Conservation (phyloP, 2,329 filamentous ascomycete genomes). For the Ophidiomyces ophidiicola region DNA sequence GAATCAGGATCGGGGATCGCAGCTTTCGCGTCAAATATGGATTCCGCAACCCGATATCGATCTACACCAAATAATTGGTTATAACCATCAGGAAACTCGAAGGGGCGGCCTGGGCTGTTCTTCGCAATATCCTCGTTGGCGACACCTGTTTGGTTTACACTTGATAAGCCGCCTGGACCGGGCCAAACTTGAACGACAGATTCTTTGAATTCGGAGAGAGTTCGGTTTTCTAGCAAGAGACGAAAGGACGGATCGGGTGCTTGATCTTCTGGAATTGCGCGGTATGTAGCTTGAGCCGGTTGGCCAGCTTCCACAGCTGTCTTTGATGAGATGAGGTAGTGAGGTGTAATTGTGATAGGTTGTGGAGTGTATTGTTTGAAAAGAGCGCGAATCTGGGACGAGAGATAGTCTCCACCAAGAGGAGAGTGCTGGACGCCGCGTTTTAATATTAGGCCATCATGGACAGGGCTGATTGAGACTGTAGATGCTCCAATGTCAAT, state of each 20-base stretch:
- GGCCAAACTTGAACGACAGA: conserved; percentile 90
- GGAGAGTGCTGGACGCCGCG: conserved; percentile 77
- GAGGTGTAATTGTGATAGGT: conserved; percentile 65
- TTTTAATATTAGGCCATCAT: conserved; percentile 89
- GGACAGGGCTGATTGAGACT: conserved; percentile 77
- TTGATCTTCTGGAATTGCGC: conserved; percentile 50
- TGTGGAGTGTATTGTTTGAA: conserved; percentile 55
- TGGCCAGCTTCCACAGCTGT: conserved; percentile 75
- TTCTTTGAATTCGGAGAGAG: conserved; percentile 94
- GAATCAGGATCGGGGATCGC: conserved; percentile 45
- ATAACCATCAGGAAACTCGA: conserved; percentile 93
- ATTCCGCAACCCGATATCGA: conserved; percentile 74
- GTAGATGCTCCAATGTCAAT: conserved; percentile 83
- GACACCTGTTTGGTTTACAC: conserved; percentile 39
- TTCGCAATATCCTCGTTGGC: conserved; percentile 65
- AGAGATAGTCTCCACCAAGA: conserved; percentile 80
- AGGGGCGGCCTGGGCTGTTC: conserved; percentile 66
- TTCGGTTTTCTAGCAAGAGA: conserved; percentile 76
- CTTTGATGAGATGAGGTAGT: conserved; percentile 81
- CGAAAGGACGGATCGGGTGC: conserved; percentile 59
- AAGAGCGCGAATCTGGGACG: conserved; percentile 70
- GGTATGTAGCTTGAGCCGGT: conserved; percentile 62
- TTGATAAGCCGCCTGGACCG: conserved; percentile 56
- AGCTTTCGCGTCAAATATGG: conserved; percentile 76
- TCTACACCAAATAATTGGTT: conserved; percentile 91